Conservation (phyloP, 1,284 basidiomycete species). For the Leccinum fallax region DNA sequence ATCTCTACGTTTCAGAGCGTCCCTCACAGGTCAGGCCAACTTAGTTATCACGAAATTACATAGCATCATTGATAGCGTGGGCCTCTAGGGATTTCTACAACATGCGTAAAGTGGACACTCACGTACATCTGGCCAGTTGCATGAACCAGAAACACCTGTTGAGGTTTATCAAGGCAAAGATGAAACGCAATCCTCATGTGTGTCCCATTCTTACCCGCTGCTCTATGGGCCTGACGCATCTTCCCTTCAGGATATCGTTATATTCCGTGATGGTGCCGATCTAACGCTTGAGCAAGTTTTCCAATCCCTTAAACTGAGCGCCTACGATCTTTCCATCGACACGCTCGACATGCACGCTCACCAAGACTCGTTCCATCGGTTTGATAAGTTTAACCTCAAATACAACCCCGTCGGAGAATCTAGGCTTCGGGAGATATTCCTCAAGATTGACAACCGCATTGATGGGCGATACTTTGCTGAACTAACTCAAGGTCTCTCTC, state of each 20-base stretch:
- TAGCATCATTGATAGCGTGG: conserved; percentile 14
- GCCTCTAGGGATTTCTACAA: conserved; percentile 93
- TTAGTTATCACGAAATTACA: conserved; percentile 2
- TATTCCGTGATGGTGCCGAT: conserved; percentile 89
- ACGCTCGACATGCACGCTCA: conserved; percentile 99
- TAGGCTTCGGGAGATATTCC: conserved; percentile 93
- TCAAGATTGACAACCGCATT: conserved; percentile 97
- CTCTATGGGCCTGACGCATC: not conserved
- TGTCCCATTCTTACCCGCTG: conserved; percentile 16
- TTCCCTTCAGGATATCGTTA: conserved; percentile 82
- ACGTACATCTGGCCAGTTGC: conserved; percentile 97
- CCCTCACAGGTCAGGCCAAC: conserved; percentile 30
- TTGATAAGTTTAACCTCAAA: conserved; percentile 94
- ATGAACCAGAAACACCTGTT: conserved; percentile 99
- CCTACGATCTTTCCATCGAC: conserved; percentile 98
- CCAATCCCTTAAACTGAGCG: conserved; percentile 91
- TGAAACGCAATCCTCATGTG: conserved; percentile 81
- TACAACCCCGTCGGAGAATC: conserved; percentile 97
- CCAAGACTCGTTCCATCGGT: conserved; percentile 96
- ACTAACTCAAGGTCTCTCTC: conserved; percentile 74
- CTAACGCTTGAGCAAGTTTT: conserved; percentile 95
- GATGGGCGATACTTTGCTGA: conserved; percentile 94
- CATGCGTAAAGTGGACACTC: conserved; percentile 96
- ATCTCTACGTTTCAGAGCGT: conserved; percentile 53
- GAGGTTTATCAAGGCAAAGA: conserved; percentile 98